Base-by-base conservation (phyloP, 805 yeast species). In the Saccharomycopsis sp. region DNA sequence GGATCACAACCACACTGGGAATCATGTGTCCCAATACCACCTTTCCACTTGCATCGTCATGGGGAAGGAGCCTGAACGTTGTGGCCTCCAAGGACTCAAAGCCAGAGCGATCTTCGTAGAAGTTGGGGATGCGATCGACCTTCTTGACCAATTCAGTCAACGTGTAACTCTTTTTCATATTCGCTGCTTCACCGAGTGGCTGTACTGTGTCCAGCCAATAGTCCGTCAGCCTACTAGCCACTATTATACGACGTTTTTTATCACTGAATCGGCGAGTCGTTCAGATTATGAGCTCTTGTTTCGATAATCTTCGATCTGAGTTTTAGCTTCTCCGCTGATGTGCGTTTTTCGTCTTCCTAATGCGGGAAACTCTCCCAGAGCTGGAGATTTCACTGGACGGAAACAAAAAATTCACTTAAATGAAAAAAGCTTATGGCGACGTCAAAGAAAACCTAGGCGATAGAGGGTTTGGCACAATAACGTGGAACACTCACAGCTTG, bases 21-120 rank as follows among this genome's bases (percentile, higher is more conserved):
- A 71, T 63, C 15, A 75, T 57, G 54, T 67, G 70, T 1, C 78
- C 78, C n/a, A 75, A 55, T 34, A 61, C 62, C 51, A 67, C 65
- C 2, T 50, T 37, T 7, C 64, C 66, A 44, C 12, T 12, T 29
- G 12, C 12, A 12, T 29, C 37, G 52, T 74, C 74, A 56, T 74
- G 76, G 0, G 76, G 65, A 1, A 63, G 18, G 2, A 74, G 60
- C 7, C 57, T 60, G 53, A 65, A 74, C 1, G 72, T 65, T 2
- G 63, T 46, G 1, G n/a, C 29, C 12, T 40, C 44, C 34, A 56
- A 57, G 29, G 54, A 50, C 34, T 16, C 12, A 34, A 50, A 59
- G 18, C 47, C 40, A 23, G n/a, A 5, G 7, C 23, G 14, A 15
- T 41, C 15, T 14, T 37, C 21, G 23, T 16, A 29, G 18, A 18